A percentile compares a stretch with the other conserved stretches of the same genome.
Conservation (phyloP, 768 basidiomycete species). For the Tylopilus sp. region DNA sequence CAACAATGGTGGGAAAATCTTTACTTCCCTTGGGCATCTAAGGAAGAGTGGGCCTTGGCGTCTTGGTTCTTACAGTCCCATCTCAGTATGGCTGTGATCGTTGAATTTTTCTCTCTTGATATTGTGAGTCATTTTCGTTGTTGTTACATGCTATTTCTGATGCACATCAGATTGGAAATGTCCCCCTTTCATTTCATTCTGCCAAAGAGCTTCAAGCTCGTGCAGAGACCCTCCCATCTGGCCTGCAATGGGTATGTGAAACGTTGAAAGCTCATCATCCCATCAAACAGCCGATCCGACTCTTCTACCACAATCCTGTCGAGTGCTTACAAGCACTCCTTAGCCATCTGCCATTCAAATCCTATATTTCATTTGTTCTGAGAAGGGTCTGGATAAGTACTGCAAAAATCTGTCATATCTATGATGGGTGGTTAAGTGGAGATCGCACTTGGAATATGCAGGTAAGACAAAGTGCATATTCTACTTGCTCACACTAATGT, state of each 20-base stretch:
- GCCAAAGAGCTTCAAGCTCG: background rate
- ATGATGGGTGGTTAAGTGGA: background rate
- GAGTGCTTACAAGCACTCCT: background rate
- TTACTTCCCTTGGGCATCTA: background rate
- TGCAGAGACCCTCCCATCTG: background rate
- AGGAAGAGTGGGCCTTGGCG: background rate
- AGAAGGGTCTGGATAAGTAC: background rate
- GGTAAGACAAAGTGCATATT: background rate
- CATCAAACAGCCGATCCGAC: background rate
- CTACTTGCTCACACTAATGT: background rate
- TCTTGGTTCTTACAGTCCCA: background rate
- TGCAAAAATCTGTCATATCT: background rate
- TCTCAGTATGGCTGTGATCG: background rate
- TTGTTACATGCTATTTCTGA: background rate
- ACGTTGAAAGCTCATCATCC: background rate
- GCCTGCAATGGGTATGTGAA: background rate
- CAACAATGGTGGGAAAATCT: too few relatives aligned
- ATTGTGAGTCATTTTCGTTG: background rate
- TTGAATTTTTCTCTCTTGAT: background rate
- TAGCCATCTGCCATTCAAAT: background rate
- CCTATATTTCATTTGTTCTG: background rate
- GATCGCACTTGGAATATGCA: background rate
- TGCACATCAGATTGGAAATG: background rate
- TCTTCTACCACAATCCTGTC: background rate
- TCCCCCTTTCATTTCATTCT: background rate